Evolutionary conservation across 1,139 yeast genomes (phyloP).

Genomic region (Pichia sp.): DNA sequence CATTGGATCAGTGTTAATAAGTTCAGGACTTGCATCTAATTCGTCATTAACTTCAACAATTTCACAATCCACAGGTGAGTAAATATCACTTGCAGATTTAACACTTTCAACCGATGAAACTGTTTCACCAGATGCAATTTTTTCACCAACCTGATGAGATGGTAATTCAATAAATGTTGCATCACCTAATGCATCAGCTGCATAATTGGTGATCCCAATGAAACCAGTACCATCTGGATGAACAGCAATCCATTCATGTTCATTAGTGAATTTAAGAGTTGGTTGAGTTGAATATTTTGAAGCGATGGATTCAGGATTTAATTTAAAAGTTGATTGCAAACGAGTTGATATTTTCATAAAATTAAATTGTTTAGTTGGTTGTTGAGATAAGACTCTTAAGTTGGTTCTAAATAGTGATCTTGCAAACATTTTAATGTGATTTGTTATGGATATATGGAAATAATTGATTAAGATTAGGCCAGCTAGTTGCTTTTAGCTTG

Average conservation of each 20-base stretch:
- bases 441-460: background rate
- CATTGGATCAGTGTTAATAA: slow-evolving; percentile 83
- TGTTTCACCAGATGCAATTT: slow-evolving; percentile 67
- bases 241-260: slow-evolving; percentile 94
- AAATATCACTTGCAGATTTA: slow-evolving; percentile 89
- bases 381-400: background rate
- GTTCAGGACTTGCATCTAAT: slow-evolving; percentile 64
- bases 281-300: slow-evolving; percentile 49
- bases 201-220: slow-evolving; percentile 89
- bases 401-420: slow-evolving; percentile 8
- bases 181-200: slow-evolving; percentile 97
- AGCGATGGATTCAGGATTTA: slow-evolving; percentile 48
- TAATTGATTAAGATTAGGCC: background rate
- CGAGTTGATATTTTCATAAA: slow-evolving; percentile 29
- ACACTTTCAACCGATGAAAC: slow-evolving; percentile 93
- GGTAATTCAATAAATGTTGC: slow-evolving; percentile 92
- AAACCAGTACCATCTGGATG: slow-evolving; percentile 79
- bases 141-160: slow-evolving; percentile 26
- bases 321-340: slow-evolving; percentile 40
- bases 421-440: slow-evolving; percentile 2
- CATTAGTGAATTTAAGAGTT: slow-evolving; percentile 66
- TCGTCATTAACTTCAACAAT: slow-evolving; percentile 63
- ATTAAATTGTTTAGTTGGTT: background rate
- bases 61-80: slow-evolving; percentile 79
- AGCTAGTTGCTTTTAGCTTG: background rate